Evolutionary conservation across 208 protist genomes (phyloP).

Genomic region (Leishmania turanica): DNA sequence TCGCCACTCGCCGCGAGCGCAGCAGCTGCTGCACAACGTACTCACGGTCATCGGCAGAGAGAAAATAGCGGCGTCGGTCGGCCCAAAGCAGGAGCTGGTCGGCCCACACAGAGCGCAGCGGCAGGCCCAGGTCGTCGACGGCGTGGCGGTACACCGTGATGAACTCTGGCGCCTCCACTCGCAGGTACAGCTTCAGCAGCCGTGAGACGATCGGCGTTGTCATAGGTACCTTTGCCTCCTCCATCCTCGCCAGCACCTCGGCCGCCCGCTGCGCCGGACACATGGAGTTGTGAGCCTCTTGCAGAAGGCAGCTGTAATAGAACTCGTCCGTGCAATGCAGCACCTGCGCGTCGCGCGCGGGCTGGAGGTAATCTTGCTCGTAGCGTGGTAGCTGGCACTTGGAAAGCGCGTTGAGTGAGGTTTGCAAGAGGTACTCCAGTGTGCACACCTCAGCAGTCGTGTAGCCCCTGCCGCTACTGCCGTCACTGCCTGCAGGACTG

Average conservation of each 20-base stretch:
- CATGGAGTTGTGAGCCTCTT: constrained; percentile 77
- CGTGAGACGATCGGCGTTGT: constrained; percentile 51
- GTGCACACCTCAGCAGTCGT: constrained; percentile 31
- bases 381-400: constrained; percentile 71
- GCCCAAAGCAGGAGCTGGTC: constrained; percentile 79
- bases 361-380: constrained; percentile 58
- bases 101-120: constrained; percentile 50
- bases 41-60: constrained; percentile 48
- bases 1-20: constrained; percentile 15
- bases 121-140: constrained; percentile 38
- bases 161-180: constrained; percentile 55
- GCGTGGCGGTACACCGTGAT: constrained; percentile 60
- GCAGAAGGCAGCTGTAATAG: constrained; percentile 65
- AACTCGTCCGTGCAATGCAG: constrained; percentile 72
- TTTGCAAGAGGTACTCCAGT: constrained; percentile 82
- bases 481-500: neutral
- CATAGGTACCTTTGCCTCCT: constrained; percentile 36
- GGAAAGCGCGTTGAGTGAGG: constrained; percentile 63
- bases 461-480: constrained; percentile 4
- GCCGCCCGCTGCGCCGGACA: constrained; percentile 51
- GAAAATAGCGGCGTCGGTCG: constrained; percentile 81
- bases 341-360: constrained; percentile 35
- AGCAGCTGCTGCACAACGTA: constrained; percentile 70
- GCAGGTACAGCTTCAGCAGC: constrained; percentile 76
- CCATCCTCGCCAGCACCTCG: constrained; percentile 49